Conservation (phyloP, 1,284 basidiomycete genomes). For the Melampsora larici-populina region DNA sequence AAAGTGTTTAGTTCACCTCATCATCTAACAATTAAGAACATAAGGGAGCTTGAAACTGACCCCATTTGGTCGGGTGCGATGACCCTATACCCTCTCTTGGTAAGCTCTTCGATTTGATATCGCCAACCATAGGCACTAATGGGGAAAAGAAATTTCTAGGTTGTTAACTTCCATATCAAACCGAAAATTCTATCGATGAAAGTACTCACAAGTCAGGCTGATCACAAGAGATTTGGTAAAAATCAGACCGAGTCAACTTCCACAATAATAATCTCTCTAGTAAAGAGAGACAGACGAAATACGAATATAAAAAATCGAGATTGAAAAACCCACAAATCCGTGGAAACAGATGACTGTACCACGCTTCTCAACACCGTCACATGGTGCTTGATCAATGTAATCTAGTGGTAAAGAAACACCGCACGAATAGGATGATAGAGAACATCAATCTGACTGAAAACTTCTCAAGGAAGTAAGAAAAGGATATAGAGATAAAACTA, state of each 20-base stretch:
- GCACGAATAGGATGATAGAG: too few relatives aligned
- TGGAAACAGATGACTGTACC: not conserved
- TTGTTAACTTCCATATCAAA: not conserved
- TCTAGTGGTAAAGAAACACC: not conserved
- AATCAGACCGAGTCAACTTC: too few relatives aligned
- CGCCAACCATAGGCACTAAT: slow-evolving; percentile 13
- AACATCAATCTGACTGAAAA: too few relatives aligned
- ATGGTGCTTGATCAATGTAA: slow-evolving; percentile 3
- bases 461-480: not conserved
- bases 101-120: slow-evolving; percentile 31
- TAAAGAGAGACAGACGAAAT: too few relatives aligned
- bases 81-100: slow-evolving; percentile 17
- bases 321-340: slow-evolving; percentile 3
- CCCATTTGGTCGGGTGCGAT: slow-evolving; percentile 30
- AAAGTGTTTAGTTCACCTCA: not conserved
- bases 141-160: not conserved
- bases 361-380: not conserved
- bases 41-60: not conserved
- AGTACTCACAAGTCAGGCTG: slow-evolving; percentile 30
- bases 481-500: not conserved
- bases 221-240: not conserved
- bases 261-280: too few relatives aligned
- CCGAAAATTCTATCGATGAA: not conserved
- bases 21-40: not conserved
- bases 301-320: not conserved